Conservation (phyloP, 2,329 filamentous ascomycete species). For the Phyllosticta citriasiana region DNA sequence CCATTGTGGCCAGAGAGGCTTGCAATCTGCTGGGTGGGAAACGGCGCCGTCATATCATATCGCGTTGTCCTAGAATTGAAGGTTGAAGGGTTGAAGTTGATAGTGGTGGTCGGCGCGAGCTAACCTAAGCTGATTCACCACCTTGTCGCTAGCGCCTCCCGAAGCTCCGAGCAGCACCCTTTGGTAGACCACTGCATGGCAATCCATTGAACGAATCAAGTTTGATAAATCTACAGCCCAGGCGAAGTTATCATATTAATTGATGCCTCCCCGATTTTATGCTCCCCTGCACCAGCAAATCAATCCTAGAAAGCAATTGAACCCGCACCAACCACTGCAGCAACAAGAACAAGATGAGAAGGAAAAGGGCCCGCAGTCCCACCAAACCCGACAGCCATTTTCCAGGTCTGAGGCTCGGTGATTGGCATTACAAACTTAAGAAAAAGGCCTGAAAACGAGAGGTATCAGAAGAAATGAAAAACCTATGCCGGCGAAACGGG, state of each 20-base stretch:
- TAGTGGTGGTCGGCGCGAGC: background rate
- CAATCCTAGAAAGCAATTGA: conserved; percentile 5
- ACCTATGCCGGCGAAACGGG: conserved; percentile 10
- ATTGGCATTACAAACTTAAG: conserved; percentile 33
- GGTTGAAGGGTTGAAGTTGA: background rate
- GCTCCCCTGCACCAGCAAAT: conserved; percentile 6
- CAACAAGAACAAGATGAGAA: background rate
- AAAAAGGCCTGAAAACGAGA: conserved; percentile 24
- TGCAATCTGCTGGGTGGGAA: conserved; percentile 31
- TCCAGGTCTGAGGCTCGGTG: conserved; percentile 6
- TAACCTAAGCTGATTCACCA: background rate
- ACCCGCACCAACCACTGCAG: conserved; percentile 1
- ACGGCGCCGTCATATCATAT: conserved; percentile 26
- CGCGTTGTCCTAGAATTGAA: background rate
- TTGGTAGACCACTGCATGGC: background rate
- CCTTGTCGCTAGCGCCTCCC: background rate
- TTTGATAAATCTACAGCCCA: conserved; percentile 10
- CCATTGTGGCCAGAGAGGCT: conserved; percentile 32
- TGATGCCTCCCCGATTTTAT: conserved; percentile 9
- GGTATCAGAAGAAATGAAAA: conserved; percentile 32
- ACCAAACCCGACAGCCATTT: conserved; percentile 3
- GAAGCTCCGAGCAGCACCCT: background rate
- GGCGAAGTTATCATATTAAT: conserved; percentile 9
- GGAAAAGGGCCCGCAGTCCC: background rate
- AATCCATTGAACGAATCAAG: background rate